A percentile compares a stretch with the other conserved stretches of the same genome.
Conservation (phyloP, 768 basidiomycete species). For the Serendipita sp. region DNA sequence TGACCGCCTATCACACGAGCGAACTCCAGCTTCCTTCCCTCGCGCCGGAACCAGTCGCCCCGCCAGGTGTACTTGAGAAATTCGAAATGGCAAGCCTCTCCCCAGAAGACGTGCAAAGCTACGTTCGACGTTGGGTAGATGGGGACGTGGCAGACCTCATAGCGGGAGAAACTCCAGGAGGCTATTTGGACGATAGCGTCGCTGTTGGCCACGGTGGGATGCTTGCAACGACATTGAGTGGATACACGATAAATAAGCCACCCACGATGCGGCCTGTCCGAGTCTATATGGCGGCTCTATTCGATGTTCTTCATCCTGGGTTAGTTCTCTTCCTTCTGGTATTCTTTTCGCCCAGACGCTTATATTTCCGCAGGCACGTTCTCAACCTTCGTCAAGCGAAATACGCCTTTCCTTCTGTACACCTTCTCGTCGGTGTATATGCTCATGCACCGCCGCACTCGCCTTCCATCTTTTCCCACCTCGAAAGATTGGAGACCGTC, state of each 20-base stretch:
- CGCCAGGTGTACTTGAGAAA: background rate
- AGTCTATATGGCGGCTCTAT: background rate
- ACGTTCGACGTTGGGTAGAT: background rate
- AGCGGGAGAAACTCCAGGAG: background rate
- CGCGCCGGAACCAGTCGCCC: background rate
- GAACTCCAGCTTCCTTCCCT: background rate
- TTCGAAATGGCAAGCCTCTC: background rate
- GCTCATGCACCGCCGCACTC: conserved; percentile 1
- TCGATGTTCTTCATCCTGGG: conserved; percentile 3
- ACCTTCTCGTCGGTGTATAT: conserved; percentile 1
- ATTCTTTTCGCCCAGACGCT: background rate
- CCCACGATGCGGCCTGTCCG: background rate
- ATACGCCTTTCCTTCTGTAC: background rate
- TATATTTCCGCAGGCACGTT: background rate
- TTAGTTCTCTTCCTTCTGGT: background rate
- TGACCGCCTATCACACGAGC: background rate
- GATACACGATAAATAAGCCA: background rate
- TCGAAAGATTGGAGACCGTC: background rate
- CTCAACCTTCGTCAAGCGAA: conserved; percentile 4
- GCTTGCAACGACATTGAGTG: background rate
- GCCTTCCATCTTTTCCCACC: background rate
- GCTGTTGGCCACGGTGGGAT: background rate
- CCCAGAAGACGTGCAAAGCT: background rate
- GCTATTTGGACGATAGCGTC: background rate
- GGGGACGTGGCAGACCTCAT: background rate